These are phyloP conservation scores for Monosporascus sp. DNA, from an alignment of 2,329 filamentous ascomycete species.

Conservation along the genomic window DNA sequence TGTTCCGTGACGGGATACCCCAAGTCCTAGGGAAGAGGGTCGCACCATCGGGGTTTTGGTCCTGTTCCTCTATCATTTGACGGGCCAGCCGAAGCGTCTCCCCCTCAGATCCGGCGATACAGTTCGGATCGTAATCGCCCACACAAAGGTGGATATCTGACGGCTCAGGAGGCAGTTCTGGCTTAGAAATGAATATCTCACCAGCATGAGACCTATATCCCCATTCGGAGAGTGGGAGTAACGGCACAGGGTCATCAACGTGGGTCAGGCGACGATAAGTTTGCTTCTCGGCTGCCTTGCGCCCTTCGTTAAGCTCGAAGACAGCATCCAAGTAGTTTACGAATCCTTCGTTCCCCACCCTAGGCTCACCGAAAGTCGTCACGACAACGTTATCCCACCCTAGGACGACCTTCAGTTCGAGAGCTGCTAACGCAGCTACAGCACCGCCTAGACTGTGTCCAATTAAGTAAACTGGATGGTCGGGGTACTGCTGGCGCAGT, in stretches of 20 bases:
- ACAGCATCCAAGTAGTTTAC: constrained; percentile 49
- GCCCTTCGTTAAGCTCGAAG: constrained; percentile 37
- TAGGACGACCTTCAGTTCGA: constrained; percentile 69
- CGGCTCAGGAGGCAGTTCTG: constrained; percentile 59
- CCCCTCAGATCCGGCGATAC: constrained; percentile 58
- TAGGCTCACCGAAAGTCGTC: constrained; percentile 91
- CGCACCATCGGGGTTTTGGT: constrained; percentile 10
- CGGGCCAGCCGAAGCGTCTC: constrained; percentile 18
- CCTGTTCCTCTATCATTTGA: constrained; percentile 16
- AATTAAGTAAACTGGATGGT: constrained; percentile 70
- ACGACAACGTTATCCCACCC: constrained; percentile 69
- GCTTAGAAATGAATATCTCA: constrained; percentile 79
- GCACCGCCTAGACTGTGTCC: constrained; percentile 92
- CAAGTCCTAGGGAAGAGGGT: constrained; percentile 41
- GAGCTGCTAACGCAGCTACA: constrained; percentile 77
- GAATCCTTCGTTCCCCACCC: constrained; percentile 53
- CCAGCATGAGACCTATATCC: constrained; percentile 80
- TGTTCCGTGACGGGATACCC: constrained; percentile 55
- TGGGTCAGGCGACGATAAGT: constrained; percentile 79
- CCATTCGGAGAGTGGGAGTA: constrained; percentile 83
- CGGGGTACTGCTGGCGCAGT: constrained; percentile 56
- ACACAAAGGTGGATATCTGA: constrained; percentile 66
- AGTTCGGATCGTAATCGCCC: constrained; percentile 65
- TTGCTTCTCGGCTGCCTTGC: constrained; percentile 27
- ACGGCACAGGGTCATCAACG: constrained; percentile 77